phyloP scores from a whole-genome alignment of 2,329 filamentous ascomycete genomes.

The Aspergillus transmontanensis region DNA sequence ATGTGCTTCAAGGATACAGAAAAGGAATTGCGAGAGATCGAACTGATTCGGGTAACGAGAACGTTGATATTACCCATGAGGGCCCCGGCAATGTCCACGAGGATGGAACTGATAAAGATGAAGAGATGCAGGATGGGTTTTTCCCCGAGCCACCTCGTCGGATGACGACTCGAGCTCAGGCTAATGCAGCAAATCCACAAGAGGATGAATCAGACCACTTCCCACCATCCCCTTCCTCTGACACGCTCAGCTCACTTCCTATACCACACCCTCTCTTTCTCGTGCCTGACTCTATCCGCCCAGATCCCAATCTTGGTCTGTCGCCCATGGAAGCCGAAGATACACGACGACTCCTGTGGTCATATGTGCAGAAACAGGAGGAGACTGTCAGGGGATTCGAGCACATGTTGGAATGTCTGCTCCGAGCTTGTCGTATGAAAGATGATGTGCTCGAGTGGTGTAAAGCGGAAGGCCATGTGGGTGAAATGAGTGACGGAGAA shows the following conservation, averaged over 20 bases:
- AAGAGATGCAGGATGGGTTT: slow-evolving; percentile 37
- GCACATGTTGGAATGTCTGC: slow-evolving; percentile 58
- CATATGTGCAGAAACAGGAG: slow-evolving; percentile 68
- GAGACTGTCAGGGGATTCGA: slow-evolving; percentile 62
- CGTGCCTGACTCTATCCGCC: slow-evolving; percentile 52
- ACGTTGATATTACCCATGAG: slow-evolving; percentile 2
- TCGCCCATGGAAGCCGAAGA: slow-evolving; percentile 63
- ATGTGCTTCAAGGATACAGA: slow-evolving; percentile 14
- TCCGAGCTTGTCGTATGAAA: slow-evolving; percentile 62
- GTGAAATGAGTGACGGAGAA: slow-evolving; percentile 68
- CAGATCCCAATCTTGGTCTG: slow-evolving; percentile 60
- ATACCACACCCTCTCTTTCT: slow-evolving; percentile 60
- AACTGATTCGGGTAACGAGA: slow-evolving; percentile 9
- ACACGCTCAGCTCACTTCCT: slow-evolving; percentile 36
- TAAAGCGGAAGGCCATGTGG: slow-evolving; percentile 65
- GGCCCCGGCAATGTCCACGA: slow-evolving; percentile 19
- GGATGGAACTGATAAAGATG: slow-evolving; percentile 31
- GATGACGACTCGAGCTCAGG: slow-evolving; percentile 50
- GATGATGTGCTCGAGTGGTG: slow-evolving; percentile 62
- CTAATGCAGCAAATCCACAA: slow-evolving; percentile 37
- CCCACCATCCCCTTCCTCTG: slow-evolving; percentile 31
- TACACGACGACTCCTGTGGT: slow-evolving; percentile 60
- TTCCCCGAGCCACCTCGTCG: slow-evolving; percentile 46
- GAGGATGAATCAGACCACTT: slow-evolving; percentile 26
- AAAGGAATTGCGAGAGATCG: slow-evolving; percentile 19